Conservation (phyloP, 2,329 filamentous ascomycete genomes). For the Hypoxylon sp. region DNA sequence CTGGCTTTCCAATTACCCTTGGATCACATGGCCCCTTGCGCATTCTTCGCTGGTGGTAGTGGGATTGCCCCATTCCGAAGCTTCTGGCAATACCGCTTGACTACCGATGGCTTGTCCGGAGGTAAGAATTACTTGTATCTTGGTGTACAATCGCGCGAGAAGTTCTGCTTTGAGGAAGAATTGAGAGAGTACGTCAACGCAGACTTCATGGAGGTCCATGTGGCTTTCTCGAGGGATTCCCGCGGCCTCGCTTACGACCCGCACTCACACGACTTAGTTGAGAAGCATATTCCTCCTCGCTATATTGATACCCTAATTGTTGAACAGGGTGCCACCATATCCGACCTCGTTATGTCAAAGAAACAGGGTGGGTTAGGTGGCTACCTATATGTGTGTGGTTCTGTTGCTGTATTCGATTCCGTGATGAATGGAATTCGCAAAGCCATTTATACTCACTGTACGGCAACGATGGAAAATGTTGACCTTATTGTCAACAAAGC, state of each 20-base stretch:
- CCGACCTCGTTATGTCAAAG: constrained; percentile 70
- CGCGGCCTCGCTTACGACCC: constrained; percentile 64
- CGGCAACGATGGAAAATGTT: constrained; percentile 65
- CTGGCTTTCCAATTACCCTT: constrained; percentile 67
- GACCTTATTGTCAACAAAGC: constrained; percentile 67
- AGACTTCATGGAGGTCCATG: constrained; percentile 66
- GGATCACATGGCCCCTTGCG: constrained; percentile 65
- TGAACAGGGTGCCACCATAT: constrained; percentile 65
- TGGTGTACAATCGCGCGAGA: constrained; percentile 67
- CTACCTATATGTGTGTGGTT: constrained; percentile 66
- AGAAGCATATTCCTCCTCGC: constrained; percentile 64
- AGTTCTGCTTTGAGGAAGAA: constrained; percentile 66
- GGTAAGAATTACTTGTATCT: constrained; percentile 61
- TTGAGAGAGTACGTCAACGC: constrained; percentile 62
- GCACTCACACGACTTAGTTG: constrained; percentile 60
- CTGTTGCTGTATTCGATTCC: constrained; percentile 65
- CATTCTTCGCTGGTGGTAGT: constrained; percentile 68
- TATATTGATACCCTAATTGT: constrained; percentile 68
- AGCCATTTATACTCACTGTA: constrained; percentile 67
- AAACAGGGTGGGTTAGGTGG: constrained; percentile 66
- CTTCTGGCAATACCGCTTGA: constrained; percentile 65
- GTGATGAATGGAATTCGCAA: constrained; percentile 70
- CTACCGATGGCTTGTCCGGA: constrained; percentile 42
- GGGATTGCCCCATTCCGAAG: constrained; percentile 68
- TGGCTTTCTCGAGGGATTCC: constrained; percentile 67